A percentile compares a stretch with the other conserved stretches of the same genome.
These are phyloP conservation scores for Pouteria campechiana DNA, from an alignment of 179 eudicot genomes.

Conservation along the genomic window DNA sequence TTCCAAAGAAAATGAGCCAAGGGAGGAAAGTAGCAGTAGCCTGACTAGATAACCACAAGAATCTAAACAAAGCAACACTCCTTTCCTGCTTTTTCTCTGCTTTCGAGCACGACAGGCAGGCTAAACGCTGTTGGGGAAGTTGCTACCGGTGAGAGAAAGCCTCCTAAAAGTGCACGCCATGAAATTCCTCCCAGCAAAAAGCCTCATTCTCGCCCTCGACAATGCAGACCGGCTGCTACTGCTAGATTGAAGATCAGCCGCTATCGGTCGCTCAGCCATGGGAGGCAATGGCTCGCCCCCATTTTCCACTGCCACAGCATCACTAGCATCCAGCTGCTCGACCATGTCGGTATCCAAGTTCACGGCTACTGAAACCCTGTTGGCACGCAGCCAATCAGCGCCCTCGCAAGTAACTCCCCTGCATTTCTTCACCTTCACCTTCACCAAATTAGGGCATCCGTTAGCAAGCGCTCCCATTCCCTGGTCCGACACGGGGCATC, in stretches of 20 bases:
- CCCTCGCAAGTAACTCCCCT: conserved; percentile 44
- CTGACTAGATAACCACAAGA: too few species aligned
- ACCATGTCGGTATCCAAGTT: conserved; percentile 25
- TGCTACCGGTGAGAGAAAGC: too few species aligned
- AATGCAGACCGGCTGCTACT: conserved; percentile 18
- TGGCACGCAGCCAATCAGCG: conserved; percentile 31
- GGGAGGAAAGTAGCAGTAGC: too few species aligned
- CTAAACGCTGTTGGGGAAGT: too few species aligned
- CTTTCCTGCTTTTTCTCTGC: too few species aligned
- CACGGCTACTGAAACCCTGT: conserved; percentile 22
- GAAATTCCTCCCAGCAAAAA: conserved; percentile 23
- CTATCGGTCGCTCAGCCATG: conserved; percentile 1
- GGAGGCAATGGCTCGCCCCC: conserved; percentile 6
- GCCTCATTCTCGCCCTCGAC: conserved; percentile 27
- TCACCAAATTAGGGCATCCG: conserved; percentile 68
- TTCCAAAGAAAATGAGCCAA: too few species aligned
- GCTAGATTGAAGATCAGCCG: conserved; percentile 6
- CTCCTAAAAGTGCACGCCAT: conserved; percentile 33
- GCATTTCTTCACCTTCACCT: conserved; percentile 67
- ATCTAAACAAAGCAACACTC: too few species aligned
- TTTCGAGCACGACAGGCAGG: too few species aligned
- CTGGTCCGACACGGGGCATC: conserved; percentile 48
- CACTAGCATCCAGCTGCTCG: conserved; percentile 19
- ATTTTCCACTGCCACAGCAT: conserved; percentile 14
- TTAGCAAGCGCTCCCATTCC: conserved; percentile 48